Evolutionary conservation across 768 basidiomycete genomes (phyloP), one percentile per base, ranked within the genome.

Genomic region (Phanerodontia chrysosporium): DNA sequence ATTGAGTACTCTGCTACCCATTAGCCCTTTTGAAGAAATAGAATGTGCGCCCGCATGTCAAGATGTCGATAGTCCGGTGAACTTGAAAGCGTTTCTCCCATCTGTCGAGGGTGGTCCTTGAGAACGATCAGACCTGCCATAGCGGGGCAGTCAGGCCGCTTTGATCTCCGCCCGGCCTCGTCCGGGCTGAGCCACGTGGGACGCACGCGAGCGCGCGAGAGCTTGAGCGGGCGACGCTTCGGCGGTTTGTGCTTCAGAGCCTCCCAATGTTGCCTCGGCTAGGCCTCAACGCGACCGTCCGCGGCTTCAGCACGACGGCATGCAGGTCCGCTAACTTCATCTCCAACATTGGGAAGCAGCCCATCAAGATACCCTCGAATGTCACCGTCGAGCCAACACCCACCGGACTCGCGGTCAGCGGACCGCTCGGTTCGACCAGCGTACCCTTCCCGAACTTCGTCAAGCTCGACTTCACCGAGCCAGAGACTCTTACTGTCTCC

Each of bases 351-450:
- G 82, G 82, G 55, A 75, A 75, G 56, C 72, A 64, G 61, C 80
- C 72, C 69, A 77, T 75, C 75, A 75, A 66, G 72, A 82, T 84
- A 74, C 89, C 80, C 2, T 65, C 76, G 1, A 70, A 74, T 77
- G 75, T 83, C 58, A 70, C 72, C 16, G 68, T 85, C 67, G 62
- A 66, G 24, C 75, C 62, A 12, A 71, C 67, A 27, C 49, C 63
- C 16, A 70, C 67, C n/a, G 69, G 70, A 1, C 71, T 86, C 62
- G 61, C 80, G 7, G 85, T 96, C 45, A 72, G 72, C 39, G 86
- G 85, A 3, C 85, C 85, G 0, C 76, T 83, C 4, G 86, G 86
- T 54, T 67, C 75, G 42, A 76, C 79, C 25, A 65, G 67, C 29
- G 75, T 87, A 9, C 74, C 78, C 24, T 74, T 85, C 57, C 72